phyloP scores from a whole-genome alignment of 164 flowering plant species.

The Umbellularia californica region DNA sequence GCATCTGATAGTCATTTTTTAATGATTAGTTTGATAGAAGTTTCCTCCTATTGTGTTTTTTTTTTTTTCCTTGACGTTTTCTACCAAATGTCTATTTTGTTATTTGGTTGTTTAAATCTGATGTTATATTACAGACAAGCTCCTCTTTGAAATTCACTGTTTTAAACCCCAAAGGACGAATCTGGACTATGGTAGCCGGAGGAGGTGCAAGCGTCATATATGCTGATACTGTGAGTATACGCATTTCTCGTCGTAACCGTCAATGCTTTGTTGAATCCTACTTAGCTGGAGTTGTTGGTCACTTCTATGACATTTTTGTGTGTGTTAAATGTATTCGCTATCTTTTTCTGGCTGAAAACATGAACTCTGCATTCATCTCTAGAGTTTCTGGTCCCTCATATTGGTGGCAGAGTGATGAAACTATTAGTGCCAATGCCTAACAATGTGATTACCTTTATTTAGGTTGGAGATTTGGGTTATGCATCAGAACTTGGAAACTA shows the following conservation, averaged over 20 bases:
- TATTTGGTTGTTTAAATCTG: not conserved
- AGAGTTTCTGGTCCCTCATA: not conserved
- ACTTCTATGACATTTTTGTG: not conserved
- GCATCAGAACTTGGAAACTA: constrained; percentile 90
- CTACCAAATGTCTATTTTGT: not conserved
- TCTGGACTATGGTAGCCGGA: constrained; percentile 99
- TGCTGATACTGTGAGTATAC: constrained; percentile 80
- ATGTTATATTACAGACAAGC: constrained; percentile 63
- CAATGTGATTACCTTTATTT: not conserved
- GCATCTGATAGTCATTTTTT: not conserved
- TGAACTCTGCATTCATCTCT: not conserved
- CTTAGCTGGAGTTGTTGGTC: not conserved
- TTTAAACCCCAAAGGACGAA: constrained; percentile 86
- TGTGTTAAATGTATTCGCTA: not conserved
- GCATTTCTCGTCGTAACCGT: not conserved
- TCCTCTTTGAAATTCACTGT: constrained; percentile 91
- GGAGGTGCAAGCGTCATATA: constrained; percentile 97
- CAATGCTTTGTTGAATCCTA: not conserved
- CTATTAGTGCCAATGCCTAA: not conserved
- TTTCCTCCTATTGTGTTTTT: not conserved
- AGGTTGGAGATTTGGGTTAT: constrained; percentile 95
- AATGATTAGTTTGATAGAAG: constrained; percentile 3
- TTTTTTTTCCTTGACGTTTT: not conserved
- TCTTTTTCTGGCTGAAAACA: not conserved
- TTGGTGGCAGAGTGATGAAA: not conserved